Evolutionary conservation across 1,284 basidiomycete genomes (phyloP), one percentile per base, ranked within the genome.

Genomic region (Cutaneotrichosporon cavernicola): DNA sequence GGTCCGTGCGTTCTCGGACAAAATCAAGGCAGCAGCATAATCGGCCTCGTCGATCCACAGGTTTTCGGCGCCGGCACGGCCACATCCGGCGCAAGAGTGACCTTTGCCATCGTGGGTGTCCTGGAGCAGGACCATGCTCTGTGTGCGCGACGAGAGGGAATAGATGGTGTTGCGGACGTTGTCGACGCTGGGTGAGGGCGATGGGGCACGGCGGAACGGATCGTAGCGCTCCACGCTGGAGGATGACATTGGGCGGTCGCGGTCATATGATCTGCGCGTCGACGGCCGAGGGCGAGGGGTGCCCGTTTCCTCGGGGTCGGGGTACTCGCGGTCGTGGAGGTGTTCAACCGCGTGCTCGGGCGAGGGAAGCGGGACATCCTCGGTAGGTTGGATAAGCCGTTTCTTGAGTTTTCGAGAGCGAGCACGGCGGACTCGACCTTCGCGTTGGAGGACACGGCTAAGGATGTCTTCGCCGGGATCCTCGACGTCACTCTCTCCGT

Each of bases 401-500:
- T 53, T 36, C 38, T 53, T 53, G 16, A 26, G 18, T 60, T 58
- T 57, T 43, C 85, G 79, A 18, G 85, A 86, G 56, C 81, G 78
- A 9, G 85, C 84, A 16, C 90, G 83, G 1, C 88, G 84, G 18
- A 86, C 70, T 71, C 85, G 86, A 9, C 91, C 90, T 73, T 90
- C 87, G 66, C 86, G 85, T 72, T 84, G 85, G 50, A 93, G 82
- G 43, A 81, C 81, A 51, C 81, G 80, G 61, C 85, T 88, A 46
- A 94, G 82, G 68, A 82, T 80, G 30, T 81, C 81, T 73, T 93
- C 90, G 21, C 85, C 87, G 0, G 86, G 85, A 66, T 90, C 85
- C 68, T 91, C 83, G 32, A 85, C 82, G 71, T 91, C 88, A 66
- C 89, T 85, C 68, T 93, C 89, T 26, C 89, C 90, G 65, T 91